Conservation (phyloP, 2,329 filamentous ascomycete species). For the Neonectria punicea region DNA sequence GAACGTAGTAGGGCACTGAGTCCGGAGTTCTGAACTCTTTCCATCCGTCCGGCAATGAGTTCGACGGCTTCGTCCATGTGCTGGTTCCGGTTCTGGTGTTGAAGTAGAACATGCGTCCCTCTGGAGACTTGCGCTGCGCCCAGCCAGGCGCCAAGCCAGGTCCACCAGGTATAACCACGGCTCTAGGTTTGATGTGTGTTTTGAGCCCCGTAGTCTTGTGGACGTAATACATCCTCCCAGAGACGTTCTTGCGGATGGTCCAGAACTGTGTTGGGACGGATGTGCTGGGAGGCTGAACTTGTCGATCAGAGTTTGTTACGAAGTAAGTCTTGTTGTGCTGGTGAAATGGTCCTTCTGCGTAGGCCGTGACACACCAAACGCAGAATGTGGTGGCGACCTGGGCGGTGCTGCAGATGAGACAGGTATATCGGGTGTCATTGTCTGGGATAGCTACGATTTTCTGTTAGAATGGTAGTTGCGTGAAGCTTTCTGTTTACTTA, state of each 20-base stretch:
- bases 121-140: constrained; percentile 38
- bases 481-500: background rate
- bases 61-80: constrained; percentile 38
- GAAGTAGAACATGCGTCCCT: constrained; percentile 40
- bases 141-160: constrained; percentile 37
- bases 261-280: constrained; percentile 35
- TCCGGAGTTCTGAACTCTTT: constrained; percentile 42
- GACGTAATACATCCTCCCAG: constrained; percentile 42
- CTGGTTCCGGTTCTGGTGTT: constrained; percentile 35
- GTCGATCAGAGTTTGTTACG: constrained; percentile 41
- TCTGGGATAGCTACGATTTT: constrained; percentile 31
- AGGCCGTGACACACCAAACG: constrained; percentile 44
- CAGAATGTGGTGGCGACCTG: constrained; percentile 34
- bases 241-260: constrained; percentile 42
- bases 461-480: accelerated
- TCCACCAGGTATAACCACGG: constrained; percentile 13
- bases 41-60: constrained; percentile 39
- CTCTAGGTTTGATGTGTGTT: constrained; percentile 39
- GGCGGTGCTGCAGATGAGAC: constrained; percentile 44
- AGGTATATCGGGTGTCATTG: constrained; percentile 41
- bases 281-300: constrained; percentile 28
- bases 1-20: constrained; percentile 39
- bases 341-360: constrained; percentile 36
- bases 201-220: constrained; percentile 39
- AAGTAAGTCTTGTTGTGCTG: constrained; percentile 42